Percentiles rank a stretch among this genome's conserved stretches.
Conservation (phyloP, 2,329 filamentous ascomycete species). For the Sporothrix euskadiensis region DNA sequence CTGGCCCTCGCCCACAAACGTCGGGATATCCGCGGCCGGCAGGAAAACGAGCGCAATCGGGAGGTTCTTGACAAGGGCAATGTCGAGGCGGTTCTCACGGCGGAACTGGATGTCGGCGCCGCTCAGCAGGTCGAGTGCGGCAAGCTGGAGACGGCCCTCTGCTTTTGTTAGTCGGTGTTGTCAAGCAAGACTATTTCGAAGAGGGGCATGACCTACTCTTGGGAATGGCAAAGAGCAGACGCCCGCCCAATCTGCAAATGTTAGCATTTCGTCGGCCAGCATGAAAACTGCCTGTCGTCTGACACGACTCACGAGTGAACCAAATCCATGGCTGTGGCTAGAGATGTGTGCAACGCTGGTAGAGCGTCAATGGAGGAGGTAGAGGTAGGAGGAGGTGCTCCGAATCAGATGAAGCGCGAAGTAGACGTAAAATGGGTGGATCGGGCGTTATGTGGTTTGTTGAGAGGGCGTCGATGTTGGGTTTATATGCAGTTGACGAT, state of each 20-base stretch:
- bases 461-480: constrained; percentile 21
- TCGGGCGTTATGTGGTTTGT: not conserved
- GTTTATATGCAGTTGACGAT: constrained; percentile 12
- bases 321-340: constrained; percentile 49
- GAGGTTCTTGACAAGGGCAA: constrained; percentile 95
- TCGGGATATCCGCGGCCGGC: constrained; percentile 94
- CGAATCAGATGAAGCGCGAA: constrained; percentile 4
- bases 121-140: constrained; percentile 84
- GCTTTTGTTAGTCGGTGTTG: not conserved
- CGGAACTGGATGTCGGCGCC: constrained; percentile 97
- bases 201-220: constrained; percentile 70
- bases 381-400: not conserved
- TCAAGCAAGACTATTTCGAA: constrained; percentile 34
- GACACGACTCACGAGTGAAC: constrained; percentile 52
- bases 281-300: not conserved
- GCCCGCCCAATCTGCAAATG: constrained; percentile 73
- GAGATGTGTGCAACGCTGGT: not conserved
- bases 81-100: constrained; percentile 91
- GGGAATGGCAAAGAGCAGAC: constrained; percentile 93
- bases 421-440: not conserved
- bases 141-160: constrained; percentile 93
- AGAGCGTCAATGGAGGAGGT: constrained; percentile 14
- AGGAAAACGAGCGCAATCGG: constrained; percentile 96
- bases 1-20: constrained; percentile 91
- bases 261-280: constrained; percentile 38